A percentile compares a stretch with the other conserved stretches of the same genome.
phyloP scores from a whole-genome alignment of 441 rosid species.

The Erysimum cheiri region DNA sequence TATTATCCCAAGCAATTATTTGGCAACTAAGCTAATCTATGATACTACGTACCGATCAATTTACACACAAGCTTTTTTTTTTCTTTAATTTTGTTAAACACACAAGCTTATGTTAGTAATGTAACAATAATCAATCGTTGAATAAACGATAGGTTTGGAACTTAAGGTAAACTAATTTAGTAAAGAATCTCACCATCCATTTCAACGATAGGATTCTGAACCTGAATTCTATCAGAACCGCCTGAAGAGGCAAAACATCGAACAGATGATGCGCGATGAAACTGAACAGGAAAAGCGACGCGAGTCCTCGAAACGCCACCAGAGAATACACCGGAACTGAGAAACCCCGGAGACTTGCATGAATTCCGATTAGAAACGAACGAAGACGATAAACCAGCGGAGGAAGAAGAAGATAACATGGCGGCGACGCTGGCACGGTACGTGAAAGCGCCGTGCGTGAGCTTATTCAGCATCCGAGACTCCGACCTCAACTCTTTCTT shows the following conservation, averaged over 20 bases:
- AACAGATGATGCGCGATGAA: conserved; percentile 51
- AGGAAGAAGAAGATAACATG: conserved; percentile 47
- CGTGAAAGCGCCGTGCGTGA: conserved; percentile 48
- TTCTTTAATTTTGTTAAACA: too few species aligned
- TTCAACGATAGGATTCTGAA: conserved; percentile 86
- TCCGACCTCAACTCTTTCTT: background rate
- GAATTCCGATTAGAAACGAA: conserved; percentile 33
- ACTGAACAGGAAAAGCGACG: conserved; percentile 48
- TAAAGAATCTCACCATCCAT: conserved; percentile 80
- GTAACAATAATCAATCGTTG: conserved; percentile 3
- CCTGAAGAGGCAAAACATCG: conserved; percentile 75
- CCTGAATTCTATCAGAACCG: conserved; percentile 67
- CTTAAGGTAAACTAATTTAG: background rate
- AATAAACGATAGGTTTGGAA: background rate
- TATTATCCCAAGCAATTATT: background rate
- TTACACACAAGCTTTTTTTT: background rate
- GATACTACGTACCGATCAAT: conserved; percentile 5
- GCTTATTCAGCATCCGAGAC: conserved; percentile 49
- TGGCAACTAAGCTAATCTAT: background rate
- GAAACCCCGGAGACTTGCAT: conserved; percentile 42
- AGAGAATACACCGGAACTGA: conserved; percentile 37
- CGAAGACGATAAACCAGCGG: conserved; percentile 40
- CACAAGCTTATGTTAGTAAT: conserved; percentile 3
- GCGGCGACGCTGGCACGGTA: conserved; percentile 49
- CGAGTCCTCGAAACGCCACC: conserved; percentile 44